Evolutionary conservation across 2,329 filamentous ascomycete genomes (phyloP).

Genomic region (Cyphellophora europaea): DNA sequence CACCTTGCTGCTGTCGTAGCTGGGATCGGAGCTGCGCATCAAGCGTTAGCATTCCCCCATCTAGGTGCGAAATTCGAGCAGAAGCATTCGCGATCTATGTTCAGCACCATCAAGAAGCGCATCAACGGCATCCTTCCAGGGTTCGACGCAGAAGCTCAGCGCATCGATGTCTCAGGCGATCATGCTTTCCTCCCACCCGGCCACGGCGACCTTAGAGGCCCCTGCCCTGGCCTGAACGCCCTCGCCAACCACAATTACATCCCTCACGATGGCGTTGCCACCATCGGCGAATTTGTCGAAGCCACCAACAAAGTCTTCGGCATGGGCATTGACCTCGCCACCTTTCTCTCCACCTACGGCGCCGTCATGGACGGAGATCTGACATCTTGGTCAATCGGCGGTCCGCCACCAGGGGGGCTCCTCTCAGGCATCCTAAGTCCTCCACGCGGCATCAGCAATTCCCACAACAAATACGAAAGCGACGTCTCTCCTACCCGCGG

Average conservation of each 20-base stretch:
- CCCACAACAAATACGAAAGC: constrained; percentile 19
- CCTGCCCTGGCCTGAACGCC: constrained; percentile 31
- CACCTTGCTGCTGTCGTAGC: no score
- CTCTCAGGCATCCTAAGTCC: constrained; percentile 11
- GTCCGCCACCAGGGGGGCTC: constrained; percentile 8
- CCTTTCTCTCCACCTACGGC: constrained; percentile 25
- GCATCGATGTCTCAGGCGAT: constrained; percentile 2
- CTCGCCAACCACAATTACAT: constrained; percentile 33
- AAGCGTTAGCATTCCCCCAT: no score
- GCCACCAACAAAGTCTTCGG: constrained; percentile 24
- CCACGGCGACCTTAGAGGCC: constrained; percentile 22
- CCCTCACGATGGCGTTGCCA: constrained; percentile 29
- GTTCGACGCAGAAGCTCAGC: constrained; percentile 2
- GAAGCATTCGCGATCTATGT: no score
- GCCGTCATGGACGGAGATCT: constrained; percentile 20
- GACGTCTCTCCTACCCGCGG: constrained; percentile 18
- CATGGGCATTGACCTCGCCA: constrained; percentile 29
- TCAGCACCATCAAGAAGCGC: no score
- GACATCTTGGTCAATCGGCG: constrained; percentile 16
- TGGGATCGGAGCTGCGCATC: no score
- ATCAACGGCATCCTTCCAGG: neutral
- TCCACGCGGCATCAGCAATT: constrained; percentile 12
- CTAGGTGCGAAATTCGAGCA: no score
- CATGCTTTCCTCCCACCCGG: constrained; percentile 3
- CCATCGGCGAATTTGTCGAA: constrained; percentile 23